Base-by-base conservation (phyloP, 2,329 filamentous ascomycete species). In the Podosphaera xanthii region DNA sequence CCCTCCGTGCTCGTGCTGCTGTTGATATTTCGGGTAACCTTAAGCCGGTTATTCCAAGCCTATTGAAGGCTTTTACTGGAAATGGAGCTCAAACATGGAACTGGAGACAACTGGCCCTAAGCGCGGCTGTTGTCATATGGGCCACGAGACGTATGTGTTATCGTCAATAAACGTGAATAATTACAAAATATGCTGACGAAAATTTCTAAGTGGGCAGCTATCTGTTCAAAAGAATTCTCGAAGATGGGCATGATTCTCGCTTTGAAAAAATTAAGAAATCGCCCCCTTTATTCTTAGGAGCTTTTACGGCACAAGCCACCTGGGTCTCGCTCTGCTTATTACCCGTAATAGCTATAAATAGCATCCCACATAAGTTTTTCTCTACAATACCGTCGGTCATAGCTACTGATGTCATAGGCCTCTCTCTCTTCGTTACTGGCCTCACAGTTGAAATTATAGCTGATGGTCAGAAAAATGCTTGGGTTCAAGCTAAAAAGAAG, bases 311-410 rank as follows among this genome's bases (percentile, higher is more conserved):
- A 2, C 83, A 86, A 69, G 82, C 82, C 5, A 75, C 76, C 0
- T 86, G 82, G 83, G 80, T 86, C 1, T 79, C 79, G 1, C 72
- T 85, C n/a, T 82, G 79, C 67, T 72, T 83, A 3, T 72, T 84
- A 64, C 83, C 83, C 9, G 76, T 86, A 7, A 71, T 85, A 4
- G 77, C 80, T 2, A 66, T 85, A 59, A 86, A 85, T 68, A 72
- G 78, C 5, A 74, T 83, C 4, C 81, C 82, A 0, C 72, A 76
- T 1, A 70, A 72, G 2, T 71, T 75, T 0, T 75, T 79, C 55
- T 72, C 75, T 2, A 71, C 74, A 0, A 67, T 81, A 1, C 75
- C 77, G 0, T 62, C 68, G 2, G 52, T 82, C 8, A 71, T 72
- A 2, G 60, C 75, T 0, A 77, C 77, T 0, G 81, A 84, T 59